Evolutionary conservation across 805 yeast genomes (phyloP), one percentile per base, ranked within the genome.

Genomic region (Wickerhamiella azyma): DNA sequence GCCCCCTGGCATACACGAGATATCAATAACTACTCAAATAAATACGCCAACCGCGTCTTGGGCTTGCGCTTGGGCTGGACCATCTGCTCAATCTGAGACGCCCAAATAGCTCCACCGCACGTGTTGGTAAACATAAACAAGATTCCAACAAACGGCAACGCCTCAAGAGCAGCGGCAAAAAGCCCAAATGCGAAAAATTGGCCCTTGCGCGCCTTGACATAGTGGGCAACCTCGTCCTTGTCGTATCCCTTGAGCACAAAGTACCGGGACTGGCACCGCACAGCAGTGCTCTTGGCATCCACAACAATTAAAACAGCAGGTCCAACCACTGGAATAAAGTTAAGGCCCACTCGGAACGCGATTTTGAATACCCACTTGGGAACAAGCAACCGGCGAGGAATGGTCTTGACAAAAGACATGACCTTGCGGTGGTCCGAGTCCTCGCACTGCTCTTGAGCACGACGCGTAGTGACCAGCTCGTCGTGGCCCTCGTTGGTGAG

Each of bases 281-380:
- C 63, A 0, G 79, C 84, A 30, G 71, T 70, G 17, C 71, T 59
- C 0, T 81, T 75, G 0, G 83, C 77, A 45, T 70, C 72, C 5
- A 76, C 46, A 2, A 73, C 45, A 11, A 76, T 60, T 9, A 74
- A 69, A 8, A 75, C 21, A 5, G 71, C n/a, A 0, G 83, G 81
- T 0, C 86, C 86, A 5, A 74, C 16, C 6, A 77, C 32, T 0
- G 86, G 86, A 11, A 80, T 65, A 44, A 68, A 59, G 26, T 71
- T 69, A 10, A 78, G 55, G 0, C 65, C 13, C 14, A 73, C 53
- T 17, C 67, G 59, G 0, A 66, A 13, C 0, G 68, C 1, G 2
- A 68, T 63, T 45, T 69, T 64, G 7, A 60, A 14, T 0, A 72
- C 42, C 61, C 74, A 66, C 26, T 59, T 56, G 0, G 75, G 74